Base-by-base conservation (phyloP, 2,329 filamentous ascomycete species). In the Neonectria faginata region DNA sequence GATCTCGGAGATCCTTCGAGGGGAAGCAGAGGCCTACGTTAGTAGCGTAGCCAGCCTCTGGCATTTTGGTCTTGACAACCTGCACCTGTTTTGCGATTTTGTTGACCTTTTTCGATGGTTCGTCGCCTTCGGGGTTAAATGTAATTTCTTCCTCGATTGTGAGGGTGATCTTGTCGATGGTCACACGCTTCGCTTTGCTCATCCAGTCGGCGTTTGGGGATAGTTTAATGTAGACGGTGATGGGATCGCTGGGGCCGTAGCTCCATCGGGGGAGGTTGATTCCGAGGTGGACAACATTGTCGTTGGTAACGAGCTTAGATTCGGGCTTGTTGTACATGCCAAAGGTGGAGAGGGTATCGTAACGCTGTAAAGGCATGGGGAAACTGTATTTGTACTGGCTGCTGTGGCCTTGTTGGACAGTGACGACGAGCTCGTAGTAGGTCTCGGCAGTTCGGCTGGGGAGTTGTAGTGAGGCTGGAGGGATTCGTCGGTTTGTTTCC, bases 301-400 rank as follows among this genome's bases (percentile, higher is more conserved):
- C 96, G 56, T 92, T 89, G 33, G 94, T 92, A 65, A 90, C 88
- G 74, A 97, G 91, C 60, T 93, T 93, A 64, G 91, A 92, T 79
- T 97, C 95, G 16, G 94, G 95, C 59, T 94, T 91, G 81, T 98
- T 98, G 84, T 98, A 99, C 96, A 98, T 98, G 80, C 96, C 96
- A 81, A 99, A 99, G 1, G 96, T 98, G 45, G 94, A 97, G 53
- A 99, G 84, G 1, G 95, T 99, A 79, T 99, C 96, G 82, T 98
- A 99, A 76, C 96, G 88, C 70, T 93, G 89, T 72, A 99, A 88
- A 1, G 95, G 95, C 42, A 98, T 92, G 1, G 96, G 93, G 72
- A 97, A 97, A 5, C 89, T 85, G 79, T 97, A 96, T 80, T 97
- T 97, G 80, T 92, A 93, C 80, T 97, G 93, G 66, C 92, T 89